Evolutionary conservation across 495 filamentous ascomycete genomes (phyloP).

Genomic region (Xanthoparmelia taractica): DNA sequence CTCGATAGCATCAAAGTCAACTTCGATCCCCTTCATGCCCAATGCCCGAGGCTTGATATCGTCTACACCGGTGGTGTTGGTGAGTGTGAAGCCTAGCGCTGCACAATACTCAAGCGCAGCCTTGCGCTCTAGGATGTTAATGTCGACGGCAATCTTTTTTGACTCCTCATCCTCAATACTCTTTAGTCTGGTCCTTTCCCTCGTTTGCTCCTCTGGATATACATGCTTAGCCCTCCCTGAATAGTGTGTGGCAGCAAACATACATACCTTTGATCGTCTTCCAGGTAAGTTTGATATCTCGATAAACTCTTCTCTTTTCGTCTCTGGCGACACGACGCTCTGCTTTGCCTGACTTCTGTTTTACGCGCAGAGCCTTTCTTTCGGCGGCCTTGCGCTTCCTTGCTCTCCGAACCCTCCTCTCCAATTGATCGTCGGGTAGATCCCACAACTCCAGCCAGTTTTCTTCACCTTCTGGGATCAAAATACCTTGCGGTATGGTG

Average conservation of each 20-base stretch:
- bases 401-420: constrained; percentile 22
- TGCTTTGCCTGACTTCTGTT: constrained; percentile 29
- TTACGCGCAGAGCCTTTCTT: constrained; percentile 25
- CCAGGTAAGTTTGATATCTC: constrained; percentile 28
- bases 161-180: constrained; percentile 27
- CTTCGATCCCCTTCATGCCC: constrained; percentile 28
- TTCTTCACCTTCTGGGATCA: constrained; percentile 31
- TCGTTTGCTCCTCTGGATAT: constrained; percentile 22
- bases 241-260: neutral
- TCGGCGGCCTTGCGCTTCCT: constrained; percentile 29
- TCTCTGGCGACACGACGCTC: constrained; percentile 28
- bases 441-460: constrained; percentile 33
- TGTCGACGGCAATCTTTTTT: constrained; percentile 27
- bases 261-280: constrained; percentile 25
- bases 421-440: constrained; percentile 28
- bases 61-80: constrained; percentile 25
- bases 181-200: constrained; percentile 19
- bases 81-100: constrained; percentile 25
- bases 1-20: constrained; percentile 26
- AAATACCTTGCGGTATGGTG: constrained; percentile 28
- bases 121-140: constrained; percentile 24
- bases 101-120: constrained; percentile 22
- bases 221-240: neutral
- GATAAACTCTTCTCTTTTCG: constrained; percentile 27
- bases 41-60: constrained; percentile 27